These are phyloP conservation scores for Cladosporium oxysporum DNA, from an alignment of 2,329 filamentous ascomycete species.

Conservation along the genomic window DNA sequence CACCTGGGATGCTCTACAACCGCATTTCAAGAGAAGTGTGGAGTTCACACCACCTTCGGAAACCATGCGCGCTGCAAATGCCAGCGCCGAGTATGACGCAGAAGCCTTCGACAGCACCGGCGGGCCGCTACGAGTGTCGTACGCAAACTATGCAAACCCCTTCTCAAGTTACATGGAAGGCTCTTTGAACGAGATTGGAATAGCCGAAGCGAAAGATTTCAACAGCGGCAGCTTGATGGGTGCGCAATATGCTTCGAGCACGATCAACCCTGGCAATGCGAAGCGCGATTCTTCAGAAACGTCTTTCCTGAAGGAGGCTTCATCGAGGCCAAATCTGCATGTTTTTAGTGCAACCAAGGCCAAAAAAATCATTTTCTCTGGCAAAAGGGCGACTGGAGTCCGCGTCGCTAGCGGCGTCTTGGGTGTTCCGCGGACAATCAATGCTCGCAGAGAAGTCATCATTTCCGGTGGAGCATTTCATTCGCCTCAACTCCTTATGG, in stretches of 20 bases:
- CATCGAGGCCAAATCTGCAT: slow-evolving; percentile 28
- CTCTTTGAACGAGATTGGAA: slow-evolving; percentile 32
- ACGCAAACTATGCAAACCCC: slow-evolving; percentile 30
- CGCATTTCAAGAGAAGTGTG: slow-evolving; percentile 27
- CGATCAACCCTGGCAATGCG: slow-evolving; percentile 9
- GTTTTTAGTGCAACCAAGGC: slow-evolving; percentile 37
- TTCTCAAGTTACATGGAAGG: slow-evolving; percentile 34
- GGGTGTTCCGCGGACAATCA: slow-evolving; percentile 25
- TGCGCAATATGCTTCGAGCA: slow-evolving; percentile 20
- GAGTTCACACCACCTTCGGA: slow-evolving; percentile 28
- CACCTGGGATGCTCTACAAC: slow-evolving; percentile 31
- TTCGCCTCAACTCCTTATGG: slow-evolving; percentile 42
- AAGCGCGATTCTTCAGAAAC: slow-evolving; percentile 27
- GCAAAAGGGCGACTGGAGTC: neutral
- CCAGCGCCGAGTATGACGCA: slow-evolving; percentile 29
- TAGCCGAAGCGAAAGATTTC: slow-evolving; percentile 33
- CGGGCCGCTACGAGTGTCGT: slow-evolving; percentile 37
- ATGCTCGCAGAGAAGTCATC: slow-evolving; percentile 46
- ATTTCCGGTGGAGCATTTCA: slow-evolving; percentile 47
- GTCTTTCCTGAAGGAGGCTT: slow-evolving; percentile 31
- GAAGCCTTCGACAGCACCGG: slow-evolving; percentile 26
- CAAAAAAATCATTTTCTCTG: neutral
- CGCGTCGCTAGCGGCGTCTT: slow-evolving; percentile 21
- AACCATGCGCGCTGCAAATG: slow-evolving; percentile 28
- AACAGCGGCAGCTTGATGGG: slow-evolving; percentile 31